Base-by-base conservation (phyloP, 768 basidiomycete species). In the Suillus decipiens region DNA sequence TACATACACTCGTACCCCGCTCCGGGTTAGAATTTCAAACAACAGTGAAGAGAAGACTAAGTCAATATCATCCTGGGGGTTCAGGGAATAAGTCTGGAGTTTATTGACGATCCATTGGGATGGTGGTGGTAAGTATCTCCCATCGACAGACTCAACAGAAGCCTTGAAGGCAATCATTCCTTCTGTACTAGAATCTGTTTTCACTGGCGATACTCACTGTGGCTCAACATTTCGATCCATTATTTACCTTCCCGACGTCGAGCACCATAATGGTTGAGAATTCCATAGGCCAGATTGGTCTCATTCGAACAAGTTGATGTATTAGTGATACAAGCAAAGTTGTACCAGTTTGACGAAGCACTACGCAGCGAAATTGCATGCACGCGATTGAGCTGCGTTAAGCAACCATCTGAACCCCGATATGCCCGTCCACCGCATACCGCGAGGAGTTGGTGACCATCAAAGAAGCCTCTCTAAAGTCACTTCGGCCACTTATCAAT, bases 231-330 rank as follows among this genome's bases (percentile, higher is more conserved):
- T 51, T 31, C 17, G 50, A 31, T 19, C 9, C 31, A 33, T 11
- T 31, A 53, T 7, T 33, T 12, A 34, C 31, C 34, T 53, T 11
- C 11, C 33, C 51, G 2, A 19, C 31, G 19, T 53, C 11, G 11
- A 34, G 51, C 33, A 34, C 19, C 47, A 48, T 12, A 12, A 48
- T 48, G 12, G 22, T 48, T 14, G 24, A 24, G 45, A 24, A 14
- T 41, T 37, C 45, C 61, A 22, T 67, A 93, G 90, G 78, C 81
- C 50, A 85, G 82, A 41, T 80, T 82, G 51, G 82, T 93, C 22
- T 79, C 82, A n/a, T 96, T 98, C 80, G 92, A 91, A 66, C 91
- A 93, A 79, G 92, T 88, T 3, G 87, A 87, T 72, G 82, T 95
- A 33, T 69, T 80, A n/a, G 91, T 91, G 17, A 92, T 95, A 87